Conservation (phyloP, 257 asterid species). For the Apocynum venetum region DNA sequence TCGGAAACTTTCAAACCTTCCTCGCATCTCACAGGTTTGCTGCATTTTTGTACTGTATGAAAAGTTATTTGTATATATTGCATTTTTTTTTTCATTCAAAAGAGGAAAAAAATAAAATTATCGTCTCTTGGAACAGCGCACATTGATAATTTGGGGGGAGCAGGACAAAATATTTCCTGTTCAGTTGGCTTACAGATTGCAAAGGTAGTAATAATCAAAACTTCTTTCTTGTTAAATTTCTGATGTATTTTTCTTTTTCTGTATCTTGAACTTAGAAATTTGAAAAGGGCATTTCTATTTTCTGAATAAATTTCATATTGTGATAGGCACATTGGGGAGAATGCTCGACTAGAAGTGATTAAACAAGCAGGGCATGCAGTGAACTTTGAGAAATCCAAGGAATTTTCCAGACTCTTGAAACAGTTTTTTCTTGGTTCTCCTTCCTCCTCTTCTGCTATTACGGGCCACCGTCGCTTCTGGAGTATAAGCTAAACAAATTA, state of each 20-base stretch:
- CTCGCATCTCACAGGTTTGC: conserved; percentile 57
- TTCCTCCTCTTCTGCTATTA: conserved; percentile 15
- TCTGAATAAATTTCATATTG: neutral
- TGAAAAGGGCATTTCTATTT: neutral
- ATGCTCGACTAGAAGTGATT: conserved; percentile 58
- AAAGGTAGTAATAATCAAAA: conserved; percentile 29
- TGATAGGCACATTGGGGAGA: conserved; percentile 73
- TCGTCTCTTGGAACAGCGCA: conserved; percentile 36
- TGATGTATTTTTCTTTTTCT: neutral
- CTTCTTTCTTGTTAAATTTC: no score
- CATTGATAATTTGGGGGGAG: conserved; percentile 92
- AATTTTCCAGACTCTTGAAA: conserved; percentile 69
- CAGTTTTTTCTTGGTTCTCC: conserved; percentile 46
- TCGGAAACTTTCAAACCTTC: conserved; percentile 52
- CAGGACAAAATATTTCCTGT: conserved; percentile 71
- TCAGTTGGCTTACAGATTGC: conserved; percentile 67
- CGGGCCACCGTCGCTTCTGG: conserved; percentile 22
- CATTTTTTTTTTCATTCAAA: no score
- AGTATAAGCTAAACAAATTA: conserved; percentile 1
- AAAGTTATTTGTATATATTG: no score
- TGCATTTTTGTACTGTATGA: neutral
- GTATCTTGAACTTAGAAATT: neutral
- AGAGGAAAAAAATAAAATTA: no score
- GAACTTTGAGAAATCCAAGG: conserved; percentile 76
- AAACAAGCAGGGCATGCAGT: conserved; percentile 86